Evolutionary conservation across 169 alveolate species (phyloP).

Genomic region (Cryptosporidium meleagridis): DNA sequence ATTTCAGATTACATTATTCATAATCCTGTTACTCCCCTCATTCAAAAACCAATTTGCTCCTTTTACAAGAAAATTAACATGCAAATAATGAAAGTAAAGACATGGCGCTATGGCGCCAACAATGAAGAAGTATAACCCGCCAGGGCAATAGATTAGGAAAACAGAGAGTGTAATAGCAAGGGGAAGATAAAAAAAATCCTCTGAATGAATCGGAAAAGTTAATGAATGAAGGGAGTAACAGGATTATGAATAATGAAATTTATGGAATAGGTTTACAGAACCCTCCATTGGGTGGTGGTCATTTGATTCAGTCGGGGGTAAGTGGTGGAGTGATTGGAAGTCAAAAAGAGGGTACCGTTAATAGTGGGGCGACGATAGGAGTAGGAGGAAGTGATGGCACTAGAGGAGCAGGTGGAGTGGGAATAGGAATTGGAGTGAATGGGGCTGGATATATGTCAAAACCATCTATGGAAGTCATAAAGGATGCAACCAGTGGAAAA

Average conservation of each 20-base stretch:
- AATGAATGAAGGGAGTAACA: slow-evolving; percentile 26
- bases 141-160: neutral
- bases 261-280: slow-evolving; percentile 35
- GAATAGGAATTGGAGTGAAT: neutral
- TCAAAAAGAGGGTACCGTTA: slow-evolving; percentile 33
- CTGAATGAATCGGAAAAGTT: neutral
- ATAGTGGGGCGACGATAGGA: slow-evolving; percentile 1
- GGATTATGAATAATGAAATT: slow-evolving; percentile 63
- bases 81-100: slow-evolving; percentile 2
- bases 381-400: neutral
- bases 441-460: neutral
- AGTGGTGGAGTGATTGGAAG: neutral
- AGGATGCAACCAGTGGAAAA: slow-evolving; percentile 40
- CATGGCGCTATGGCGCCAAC: slow-evolving; percentile 11
- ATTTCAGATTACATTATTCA: no score
- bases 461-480: neutral
- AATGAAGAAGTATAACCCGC: neutral
- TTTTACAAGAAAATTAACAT: neutral
- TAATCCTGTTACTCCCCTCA: no score
- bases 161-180: neutral
- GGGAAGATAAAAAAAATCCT: neutral
- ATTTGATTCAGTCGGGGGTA: slow-evolving; percentile 1
- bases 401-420: neutral
- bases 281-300: slow-evolving; percentile 28
- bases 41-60: neutral